Evolutionary conservation across 371 early-diverging fungal genomes (phyloP), one percentile per base, ranked within the genome.

Genomic region (Chytridium lagenaria): DNA sequence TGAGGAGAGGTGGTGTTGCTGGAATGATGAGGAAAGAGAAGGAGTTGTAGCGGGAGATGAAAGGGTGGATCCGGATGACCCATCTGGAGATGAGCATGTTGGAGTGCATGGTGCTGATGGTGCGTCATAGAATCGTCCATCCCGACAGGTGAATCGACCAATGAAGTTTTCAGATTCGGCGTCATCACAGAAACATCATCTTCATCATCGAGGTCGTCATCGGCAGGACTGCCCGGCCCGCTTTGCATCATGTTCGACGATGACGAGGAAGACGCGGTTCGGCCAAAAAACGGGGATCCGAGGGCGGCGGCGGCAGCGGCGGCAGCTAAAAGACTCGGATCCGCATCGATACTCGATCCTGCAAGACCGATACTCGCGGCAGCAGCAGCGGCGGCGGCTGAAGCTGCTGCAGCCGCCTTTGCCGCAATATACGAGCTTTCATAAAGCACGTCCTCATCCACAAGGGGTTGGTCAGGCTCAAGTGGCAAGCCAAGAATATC

Each of bases 401-500:
- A 15, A 10, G 63, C 63, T 12, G 63, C 63, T 12, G 31, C 36
- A 26, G 63, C 63, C 34, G 63, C 63, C 2, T 12, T 7, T 26
- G 63, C 63, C 16, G 30, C 34, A 12, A 23, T 36, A 3, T 31
- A 37, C 34, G 63, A 28, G 7, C 33, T 12, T 36, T 63, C 63
- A 23, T 31, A 37, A 26, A 63, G 19, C 30, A 36, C 23, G 34
- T 63, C 63, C 63, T 63, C 63, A 63, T 63, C 63, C 34, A 63
- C 63, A 2, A 63, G 23, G 26, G 5, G 10, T 36, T 63, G 33
- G 34, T 28, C 34, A 3, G 34, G 3, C 1, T 59, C 39, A 0
- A 63, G 2, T 19, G 71, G 70, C 71, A 79, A 65, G 12, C 77
- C 79, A 10, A 70, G 52, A 49, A 66, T 52, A 12, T 28, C 49